Evolutionary conservation across 371 early-diverging fungal species (phyloP), one percentile per base, ranked within the genome.

Genomic region (Rhizopus arrhizus): DNA sequence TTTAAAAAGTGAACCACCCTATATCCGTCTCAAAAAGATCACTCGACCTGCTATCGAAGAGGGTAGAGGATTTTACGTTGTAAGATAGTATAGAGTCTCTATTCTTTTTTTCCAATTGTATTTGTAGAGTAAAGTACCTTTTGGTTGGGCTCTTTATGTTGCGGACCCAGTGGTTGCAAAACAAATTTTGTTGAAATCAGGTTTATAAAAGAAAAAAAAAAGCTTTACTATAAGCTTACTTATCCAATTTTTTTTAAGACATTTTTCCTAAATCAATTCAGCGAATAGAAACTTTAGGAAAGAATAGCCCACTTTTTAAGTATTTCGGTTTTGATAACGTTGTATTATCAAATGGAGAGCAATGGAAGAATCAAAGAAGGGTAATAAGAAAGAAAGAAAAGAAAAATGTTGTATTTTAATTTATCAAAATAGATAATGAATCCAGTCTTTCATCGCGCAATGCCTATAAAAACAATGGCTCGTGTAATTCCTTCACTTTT

Each of bases 381-480:
- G 47, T 56, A 36, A 35, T 13, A 0, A n/a, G n/a, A 40, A 40
- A 7, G 16, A 22, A 22, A 22, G 22, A 10, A n/a, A 7, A 42
- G 13, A 40, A 22, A 16, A 10, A 48, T 31, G 9, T 45, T n/a
- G 13, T 16, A n/a, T 12, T 0, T 3, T 13, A 3, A 48, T 29
- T 28, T 29, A 22, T 22, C 22, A 22, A 22, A 22, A 16, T 43
- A 68, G 70, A 59, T 69, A 1, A 73, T 75, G 66, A 75, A 73
- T 31, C 78, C 78, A 29, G 75, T 71, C 2, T 77, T 77, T 42
- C 66, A 66, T 51, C 68, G 73, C 10, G 47, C 70, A 29, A 55
- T 65, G 61, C 78, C 78, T 1, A 64, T 73, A 10, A 59, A 66
- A 8, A 49, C 64, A 11, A 75, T 77, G 58, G 70, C 64, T 5